phyloP scores from a whole-genome alignment of 1,284 basidiomycete species.

The Ceratorhiza oryzae-sativae region DNA sequence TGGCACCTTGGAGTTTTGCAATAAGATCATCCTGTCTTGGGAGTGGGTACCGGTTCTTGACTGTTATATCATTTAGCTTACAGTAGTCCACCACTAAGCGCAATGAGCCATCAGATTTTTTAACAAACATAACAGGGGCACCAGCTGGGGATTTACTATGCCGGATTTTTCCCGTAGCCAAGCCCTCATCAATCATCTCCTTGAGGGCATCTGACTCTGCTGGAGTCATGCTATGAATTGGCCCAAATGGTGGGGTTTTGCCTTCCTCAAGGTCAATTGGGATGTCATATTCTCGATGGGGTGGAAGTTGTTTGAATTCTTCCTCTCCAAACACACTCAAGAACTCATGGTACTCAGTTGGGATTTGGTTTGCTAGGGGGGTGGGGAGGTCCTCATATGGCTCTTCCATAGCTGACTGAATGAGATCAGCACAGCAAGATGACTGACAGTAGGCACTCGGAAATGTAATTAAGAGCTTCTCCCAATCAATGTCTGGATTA shows the following conservation, averaged over 20 bases:
- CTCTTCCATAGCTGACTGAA: background rate
- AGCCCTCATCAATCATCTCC: constrained; percentile 12
- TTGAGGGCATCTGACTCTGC: background rate
- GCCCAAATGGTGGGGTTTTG: constrained; percentile 38
- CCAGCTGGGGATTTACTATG: background rate
- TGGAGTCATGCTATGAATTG: constrained; percentile 21
- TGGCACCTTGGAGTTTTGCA: constrained; percentile 44
- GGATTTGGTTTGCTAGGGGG: background rate
- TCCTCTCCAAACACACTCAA: constrained; percentile 11
- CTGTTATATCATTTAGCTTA: constrained; percentile 52
- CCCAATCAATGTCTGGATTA: background rate
- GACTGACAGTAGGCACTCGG: background rate
- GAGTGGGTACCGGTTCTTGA: constrained; percentile 46
- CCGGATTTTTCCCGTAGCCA: constrained; percentile 16
- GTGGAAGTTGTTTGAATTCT: constrained; percentile 6
- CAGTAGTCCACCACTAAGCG: constrained; percentile 57
- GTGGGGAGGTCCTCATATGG: background rate
- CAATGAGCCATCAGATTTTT: constrained; percentile 52
- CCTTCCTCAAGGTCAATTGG: constrained; percentile 33
- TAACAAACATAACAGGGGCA: constrained; percentile 35
- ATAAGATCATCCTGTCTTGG: constrained; percentile 46
- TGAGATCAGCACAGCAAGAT: background rate
- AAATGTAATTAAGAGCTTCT: background rate
- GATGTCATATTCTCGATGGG: constrained; percentile 1
- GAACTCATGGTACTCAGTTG: background rate